Evolutionary conservation across 768 basidiomycete genomes (phyloP), one percentile per base, ranked within the genome.

Genomic region (Pleurotus pulmonarius): DNA sequence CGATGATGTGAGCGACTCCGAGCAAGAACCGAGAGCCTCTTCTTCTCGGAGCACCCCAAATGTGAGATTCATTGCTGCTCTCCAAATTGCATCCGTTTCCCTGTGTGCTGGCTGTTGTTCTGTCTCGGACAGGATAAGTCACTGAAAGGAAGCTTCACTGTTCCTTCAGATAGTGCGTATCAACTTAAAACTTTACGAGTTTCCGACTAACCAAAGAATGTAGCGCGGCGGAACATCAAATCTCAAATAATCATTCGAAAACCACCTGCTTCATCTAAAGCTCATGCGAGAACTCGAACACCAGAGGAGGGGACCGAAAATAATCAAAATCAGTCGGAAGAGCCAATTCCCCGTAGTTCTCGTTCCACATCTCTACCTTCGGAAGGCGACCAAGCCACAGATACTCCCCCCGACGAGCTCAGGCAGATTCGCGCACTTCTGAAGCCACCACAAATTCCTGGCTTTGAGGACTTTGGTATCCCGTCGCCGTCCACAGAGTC

Each of bases 381-480:
- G 40, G 44, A 49, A 48, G 29, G 29, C 11, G 18, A 20, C 55
- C n/a, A 11, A 43, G 55, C 47, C 54, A 37, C 62, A 44, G 63
- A 65, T 45, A 62, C 68, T 25, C 66, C 60, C 49, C 65, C 70
- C 34, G 79, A 82, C 58, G 87, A 90, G 58, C 62, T 87, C 1
- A 60, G 72, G 6, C 75, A 69, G 8, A 80, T 90, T 16, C 78
- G 87, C 38, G 67, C 70, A 3, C 70, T 88, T 3, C 71, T 92
- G 24, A 73, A 69, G 11, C 91, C 90, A 3, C 82, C 84, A 15
- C 75, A 82, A 1, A 85, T 90, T 58, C 75, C 81, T 1, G 88
- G 83, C 20, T 61, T 86, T 3, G 74, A 73, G 1, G 83, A 92
- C 63, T 94, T 90, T 86, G 92, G 90, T 4, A 90, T 94, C 58